Conservation (phyloP, 2,329 filamentous ascomycete species). For the Cryphonectria radicalis region DNA sequence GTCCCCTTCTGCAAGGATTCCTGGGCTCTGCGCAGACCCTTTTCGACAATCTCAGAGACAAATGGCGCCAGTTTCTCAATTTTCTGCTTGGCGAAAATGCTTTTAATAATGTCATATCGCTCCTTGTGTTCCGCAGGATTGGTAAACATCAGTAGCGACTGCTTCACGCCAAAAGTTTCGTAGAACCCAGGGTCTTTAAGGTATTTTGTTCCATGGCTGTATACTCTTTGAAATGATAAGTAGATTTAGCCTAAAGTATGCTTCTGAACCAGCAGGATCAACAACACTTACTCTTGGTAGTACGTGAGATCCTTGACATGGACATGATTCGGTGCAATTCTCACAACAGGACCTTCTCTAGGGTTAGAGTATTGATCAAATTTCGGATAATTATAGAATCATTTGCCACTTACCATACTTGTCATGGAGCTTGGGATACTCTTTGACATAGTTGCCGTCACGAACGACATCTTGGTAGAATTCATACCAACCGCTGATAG, state of each 20-base stretch:
- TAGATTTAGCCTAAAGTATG: not conserved
- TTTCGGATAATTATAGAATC: not conserved
- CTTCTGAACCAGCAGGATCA: not conserved
- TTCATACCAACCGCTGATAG: slow-evolving; percentile 6
- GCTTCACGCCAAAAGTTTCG: not conserved
- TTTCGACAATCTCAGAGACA: not conserved
- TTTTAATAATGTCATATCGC: not conserved
- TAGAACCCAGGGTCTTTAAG: not conserved
- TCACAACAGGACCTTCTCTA: not conserved
- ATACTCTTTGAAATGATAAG: not conserved
- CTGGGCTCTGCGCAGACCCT: slow-evolving; percentile 1
- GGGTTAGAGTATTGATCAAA: not conserved
- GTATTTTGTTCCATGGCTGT: not conserved
- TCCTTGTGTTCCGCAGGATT: not conserved
- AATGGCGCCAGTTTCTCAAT: slow-evolving; percentile 5
- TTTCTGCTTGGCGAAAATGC: not conserved
- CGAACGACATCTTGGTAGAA: slow-evolving; percentile 7
- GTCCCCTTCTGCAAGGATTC: not conserved
- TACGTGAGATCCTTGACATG: not conserved
- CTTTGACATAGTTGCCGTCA: slow-evolving; percentile 7
- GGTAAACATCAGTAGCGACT: not conserved
- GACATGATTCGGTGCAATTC: not conserved
- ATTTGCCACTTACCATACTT: not conserved
- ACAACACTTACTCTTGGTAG: slow-evolving; percentile 1
- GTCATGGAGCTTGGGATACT: not conserved